Conservation (phyloP, 768 basidiomycete species). For the Pholiota microspora region DNA sequence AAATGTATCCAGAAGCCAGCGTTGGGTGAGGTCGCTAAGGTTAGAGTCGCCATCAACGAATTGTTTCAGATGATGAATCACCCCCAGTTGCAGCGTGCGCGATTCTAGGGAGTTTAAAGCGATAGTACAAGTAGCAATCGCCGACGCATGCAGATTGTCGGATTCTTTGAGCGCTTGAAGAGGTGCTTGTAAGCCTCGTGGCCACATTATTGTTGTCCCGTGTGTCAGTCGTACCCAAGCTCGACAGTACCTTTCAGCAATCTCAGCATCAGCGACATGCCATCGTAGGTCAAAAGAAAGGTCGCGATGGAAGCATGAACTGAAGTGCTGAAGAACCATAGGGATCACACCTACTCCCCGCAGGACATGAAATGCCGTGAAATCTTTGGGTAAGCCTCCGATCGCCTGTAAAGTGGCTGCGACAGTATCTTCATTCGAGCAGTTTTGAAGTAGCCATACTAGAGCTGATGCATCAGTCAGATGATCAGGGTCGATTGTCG, state of each 20-base stretch:
- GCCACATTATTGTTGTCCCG: slow-evolving; percentile 33
- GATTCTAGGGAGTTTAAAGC: slow-evolving; percentile 34
- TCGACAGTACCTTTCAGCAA: slow-evolving; percentile 36
- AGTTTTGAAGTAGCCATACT: slow-evolving; percentile 35
- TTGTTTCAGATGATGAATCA: slow-evolving; percentile 31
- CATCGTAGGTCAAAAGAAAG: slow-evolving; percentile 32
- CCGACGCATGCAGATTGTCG: slow-evolving; percentile 28
- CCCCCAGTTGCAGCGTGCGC: slow-evolving; percentile 32
- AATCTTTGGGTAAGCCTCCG: slow-evolving; percentile 36
- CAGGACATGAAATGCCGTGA: slow-evolving; percentile 34
- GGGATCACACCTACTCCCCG: slow-evolving; percentile 32
- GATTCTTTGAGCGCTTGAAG: slow-evolving; percentile 31
- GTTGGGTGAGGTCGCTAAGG: slow-evolving; percentile 29
- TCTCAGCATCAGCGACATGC: slow-evolving; percentile 32
- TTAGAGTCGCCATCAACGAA: slow-evolving; percentile 29
- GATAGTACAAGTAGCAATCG: slow-evolving; percentile 34
- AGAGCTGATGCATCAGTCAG: slow-evolving; percentile 34
- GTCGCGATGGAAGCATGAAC: slow-evolving; percentile 37
- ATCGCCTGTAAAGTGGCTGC: slow-evolving; percentile 33
- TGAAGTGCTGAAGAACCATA: slow-evolving; percentile 33
- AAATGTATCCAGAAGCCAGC: slow-evolving; percentile 38
- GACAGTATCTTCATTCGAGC: slow-evolving; percentile 30
- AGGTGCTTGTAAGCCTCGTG: slow-evolving; percentile 31
- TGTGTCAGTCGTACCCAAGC: slow-evolving; percentile 40
- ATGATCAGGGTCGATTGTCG: slow-evolving; percentile 23